Conservation (phyloP, 208 protist species). For the Tritrichomonas musculus region DNA sequence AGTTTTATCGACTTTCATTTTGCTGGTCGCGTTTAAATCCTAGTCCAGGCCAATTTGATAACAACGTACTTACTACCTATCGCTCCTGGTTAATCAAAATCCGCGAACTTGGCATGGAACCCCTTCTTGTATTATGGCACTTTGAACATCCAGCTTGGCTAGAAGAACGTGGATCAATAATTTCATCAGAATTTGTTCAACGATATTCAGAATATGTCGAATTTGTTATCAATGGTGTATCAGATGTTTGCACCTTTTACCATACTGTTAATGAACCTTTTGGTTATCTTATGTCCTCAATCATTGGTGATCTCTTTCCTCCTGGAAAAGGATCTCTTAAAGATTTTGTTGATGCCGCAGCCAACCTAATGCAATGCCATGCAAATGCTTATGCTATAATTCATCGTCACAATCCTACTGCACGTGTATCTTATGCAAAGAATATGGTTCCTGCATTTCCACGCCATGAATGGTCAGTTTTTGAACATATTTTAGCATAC, state of each 20-base stretch:
- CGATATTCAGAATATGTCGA: neutral
- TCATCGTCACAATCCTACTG: neutral
- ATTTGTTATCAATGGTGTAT: neutral
- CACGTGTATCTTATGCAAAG: neutral
- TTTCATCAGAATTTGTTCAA: neutral
- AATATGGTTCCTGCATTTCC: neutral
- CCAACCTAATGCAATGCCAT: neutral
- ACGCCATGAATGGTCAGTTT: neutral
- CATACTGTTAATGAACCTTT: neutral
- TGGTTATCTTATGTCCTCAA: neutral
- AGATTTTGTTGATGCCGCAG: neutral
- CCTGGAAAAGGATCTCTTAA: neutral
- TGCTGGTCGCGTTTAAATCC: neutral
- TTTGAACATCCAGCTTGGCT: constrained; percentile 27
- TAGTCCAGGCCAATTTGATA: neutral
- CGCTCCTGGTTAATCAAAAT: neutral
- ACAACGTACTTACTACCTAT: neutral
- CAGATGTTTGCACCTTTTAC: neutral
- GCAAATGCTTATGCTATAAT: neutral
- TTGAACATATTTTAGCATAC: neutral
- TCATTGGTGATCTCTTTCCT: neutral
- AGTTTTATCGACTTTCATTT: neutral
- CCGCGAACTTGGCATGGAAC: neutral
- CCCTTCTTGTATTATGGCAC: neutral
- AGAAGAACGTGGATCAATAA: neutral